phyloP scores from a whole-genome alignment of 2,329 filamentous ascomycete species.

The Scedosporium apiospermum region DNA sequence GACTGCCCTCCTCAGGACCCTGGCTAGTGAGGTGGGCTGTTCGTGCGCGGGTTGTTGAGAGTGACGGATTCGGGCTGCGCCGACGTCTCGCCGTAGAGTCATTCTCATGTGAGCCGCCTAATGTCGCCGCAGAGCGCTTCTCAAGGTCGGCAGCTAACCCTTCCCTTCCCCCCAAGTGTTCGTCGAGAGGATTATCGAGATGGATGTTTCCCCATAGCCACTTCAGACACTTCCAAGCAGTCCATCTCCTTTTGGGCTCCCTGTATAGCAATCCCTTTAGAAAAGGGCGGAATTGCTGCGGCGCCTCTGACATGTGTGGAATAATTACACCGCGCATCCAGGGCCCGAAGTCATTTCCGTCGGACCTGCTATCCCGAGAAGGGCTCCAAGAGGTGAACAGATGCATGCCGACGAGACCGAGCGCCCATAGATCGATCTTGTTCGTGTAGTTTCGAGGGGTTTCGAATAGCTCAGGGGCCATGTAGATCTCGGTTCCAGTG shows the following conservation, averaged over 20 bases:
- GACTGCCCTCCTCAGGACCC: neutral
- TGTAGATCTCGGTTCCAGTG: too few species aligned
- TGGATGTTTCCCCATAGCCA: constrained; percentile 5
- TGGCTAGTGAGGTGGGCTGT: neutral
- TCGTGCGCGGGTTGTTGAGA: neutral
- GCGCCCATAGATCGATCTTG: constrained; percentile 8
- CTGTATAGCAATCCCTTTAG: neutral
- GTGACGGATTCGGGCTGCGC: neutral
- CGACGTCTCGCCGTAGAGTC: neutral
- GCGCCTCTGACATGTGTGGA: neutral
- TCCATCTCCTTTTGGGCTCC: constrained; percentile 6
- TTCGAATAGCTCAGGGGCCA: constrained; percentile 8
- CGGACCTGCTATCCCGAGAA: neutral
- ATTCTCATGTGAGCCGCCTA: neutral
- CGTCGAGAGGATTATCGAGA: neutral
- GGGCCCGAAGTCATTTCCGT: neutral
- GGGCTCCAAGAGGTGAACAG: constrained; percentile 7
- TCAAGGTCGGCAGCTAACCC: neutral
- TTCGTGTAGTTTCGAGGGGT: constrained; percentile 4
- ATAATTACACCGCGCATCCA: neutral
- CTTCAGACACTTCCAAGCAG: constrained; percentile 4
- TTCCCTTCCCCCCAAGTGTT: too few species aligned
- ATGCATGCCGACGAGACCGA: constrained; percentile 6
- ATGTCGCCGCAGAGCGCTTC: neutral
- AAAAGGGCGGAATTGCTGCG: neutral